Conservation (phyloP, 441 rosid genomes). For the Melastoma candidum region DNA sequence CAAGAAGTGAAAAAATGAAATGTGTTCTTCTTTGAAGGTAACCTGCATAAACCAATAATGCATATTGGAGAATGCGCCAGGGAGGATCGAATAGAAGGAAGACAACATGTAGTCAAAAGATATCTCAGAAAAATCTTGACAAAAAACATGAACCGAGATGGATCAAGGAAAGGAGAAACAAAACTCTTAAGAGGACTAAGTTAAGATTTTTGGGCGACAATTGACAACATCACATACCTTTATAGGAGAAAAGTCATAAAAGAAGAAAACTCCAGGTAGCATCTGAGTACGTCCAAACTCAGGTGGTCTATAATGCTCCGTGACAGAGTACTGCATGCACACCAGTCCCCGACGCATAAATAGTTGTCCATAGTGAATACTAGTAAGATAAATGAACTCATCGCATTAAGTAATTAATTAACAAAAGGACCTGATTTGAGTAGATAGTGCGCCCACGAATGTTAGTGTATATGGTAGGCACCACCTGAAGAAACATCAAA, state of each 20-base stretch:
- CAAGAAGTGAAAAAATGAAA: conserved; percentile 31
- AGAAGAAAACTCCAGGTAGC: conserved; percentile 18
- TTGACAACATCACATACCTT: conserved; percentile 8
- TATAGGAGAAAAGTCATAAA: conserved; percentile 18
- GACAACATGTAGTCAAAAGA: too few relatives aligned
- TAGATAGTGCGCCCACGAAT: conserved; percentile 13
- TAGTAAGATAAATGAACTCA: neutral
- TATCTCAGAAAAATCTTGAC: too few relatives aligned
- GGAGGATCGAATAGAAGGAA: too few relatives aligned
- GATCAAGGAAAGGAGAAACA: too few relatives aligned
- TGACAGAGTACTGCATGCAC: conserved; percentile 16
- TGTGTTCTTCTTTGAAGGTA: conserved; percentile 30
- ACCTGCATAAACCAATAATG: conserved; percentile 19
- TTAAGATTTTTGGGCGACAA: too few relatives aligned
- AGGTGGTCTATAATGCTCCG: conserved; percentile 14
- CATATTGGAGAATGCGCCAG: too few relatives aligned
- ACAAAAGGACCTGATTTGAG: conserved; percentile 15
- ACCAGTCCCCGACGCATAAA: neutral
- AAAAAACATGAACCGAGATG: too few relatives aligned
- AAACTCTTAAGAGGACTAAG: too few relatives aligned
- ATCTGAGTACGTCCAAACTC: conserved; percentile 15
- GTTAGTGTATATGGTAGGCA: conserved; percentile 14
- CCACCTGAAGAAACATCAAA: conserved; percentile 8
- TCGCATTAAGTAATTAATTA: neutral
- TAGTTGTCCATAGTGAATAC: neutral